These are phyloP conservation scores for Petasospora rhodanensis DNA, from an alignment of 1,139 yeast species.

Conservation along the genomic window DNA sequence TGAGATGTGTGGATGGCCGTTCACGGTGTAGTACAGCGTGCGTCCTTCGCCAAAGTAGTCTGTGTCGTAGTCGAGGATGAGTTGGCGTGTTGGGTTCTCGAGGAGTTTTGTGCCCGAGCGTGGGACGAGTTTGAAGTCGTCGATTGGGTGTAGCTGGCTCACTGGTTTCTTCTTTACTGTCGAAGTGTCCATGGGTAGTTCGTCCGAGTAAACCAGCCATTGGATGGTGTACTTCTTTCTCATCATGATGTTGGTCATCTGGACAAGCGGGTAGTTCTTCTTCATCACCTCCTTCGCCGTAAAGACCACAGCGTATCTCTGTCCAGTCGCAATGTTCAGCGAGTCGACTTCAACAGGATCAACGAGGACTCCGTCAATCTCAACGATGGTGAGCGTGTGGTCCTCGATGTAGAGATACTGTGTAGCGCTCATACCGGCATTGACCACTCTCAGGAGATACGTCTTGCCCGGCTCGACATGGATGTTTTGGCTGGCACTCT, in stretches of 20 bases:
- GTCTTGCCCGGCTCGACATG: conserved; percentile 43
- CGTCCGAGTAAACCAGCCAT: conserved; percentile 34
- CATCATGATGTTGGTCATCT: conserved; percentile 34
- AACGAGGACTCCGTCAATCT: conserved; percentile 70
- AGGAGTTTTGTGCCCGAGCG: conserved; percentile 30
- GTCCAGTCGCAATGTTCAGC: conserved; percentile 66
- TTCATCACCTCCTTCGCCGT: conserved; percentile 34
- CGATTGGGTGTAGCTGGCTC: conserved; percentile 23
- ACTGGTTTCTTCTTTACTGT: conserved; percentile 35
- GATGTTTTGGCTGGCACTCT: conserved; percentile 43
- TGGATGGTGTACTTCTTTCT: conserved; percentile 32
- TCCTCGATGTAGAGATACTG: conserved; percentile 50
- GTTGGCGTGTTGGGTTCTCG: conserved; percentile 45
- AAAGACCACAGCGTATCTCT: conserved; percentile 61
- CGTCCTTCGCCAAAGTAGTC: conserved; percentile 38
- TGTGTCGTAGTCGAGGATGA: conserved; percentile 46
- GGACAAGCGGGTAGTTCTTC: conserved; percentile 33
- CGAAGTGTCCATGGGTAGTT: conserved; percentile 33
- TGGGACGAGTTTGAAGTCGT: conserved; percentile 42
- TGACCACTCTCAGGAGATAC: conserved; percentile 46
- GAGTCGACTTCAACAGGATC: conserved; percentile 51
- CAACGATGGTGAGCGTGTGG: conserved; percentile 54
- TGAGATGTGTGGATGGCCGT: conserved; percentile 48
- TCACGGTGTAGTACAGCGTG: conserved; percentile 42
- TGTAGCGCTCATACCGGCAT: conserved; percentile 52